Evolutionary conservation across 2,329 filamentous ascomycete genomes (phyloP), one percentile per base, ranked within the genome.

Genomic region (Pseudogymnoascus verrucosus): DNA sequence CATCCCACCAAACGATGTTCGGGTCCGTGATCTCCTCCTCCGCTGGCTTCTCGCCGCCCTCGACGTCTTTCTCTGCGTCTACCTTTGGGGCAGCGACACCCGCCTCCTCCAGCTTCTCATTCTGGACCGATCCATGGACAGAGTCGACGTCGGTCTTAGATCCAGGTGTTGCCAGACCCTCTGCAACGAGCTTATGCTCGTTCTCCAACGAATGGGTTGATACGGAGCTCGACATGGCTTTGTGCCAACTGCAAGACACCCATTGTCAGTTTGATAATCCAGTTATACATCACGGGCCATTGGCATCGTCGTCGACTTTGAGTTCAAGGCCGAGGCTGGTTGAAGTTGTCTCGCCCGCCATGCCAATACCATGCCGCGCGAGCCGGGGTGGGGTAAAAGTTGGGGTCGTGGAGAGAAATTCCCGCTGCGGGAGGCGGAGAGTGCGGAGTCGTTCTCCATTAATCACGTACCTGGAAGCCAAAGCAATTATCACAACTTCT

Each of bases 1-100:
- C 69, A 61, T 69, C 67, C 67, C 67, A 70, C n/a, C 63, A 63
- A 34, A 70, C 64, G 14, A 70, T 51, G 44, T 69, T 67, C 0
- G 64, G 66, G 23, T 67, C 66, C 36, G 28, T 37, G 26, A 57
- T 57, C 26, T 57, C 47, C n/a, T 57, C 26, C 47, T 31, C 47
- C 8, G n/a, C 26, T 8, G 26, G 26, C 26, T 57, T 57, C 23
- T 57, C 47, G 8, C 47, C 47, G 10, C 47, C 47, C 47, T 57
- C 47, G n/a, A 57, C 26, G 10, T 57, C 47, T 19, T 57, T 57
- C n/a, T 57, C 26, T 19, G 47, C 10, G n/a, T 57, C 47, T 34
- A 12, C 26, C n/a, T 57, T 57, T 31, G 47, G 3, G 26, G n/a
- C n/a, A n/a, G n/a, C n/a, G n/a, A 16, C n/a, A n/a, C 47, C 47